phyloP scores from a whole-genome alignment of 169 alveolate species.

The Hepatocystis sp. region DNA sequence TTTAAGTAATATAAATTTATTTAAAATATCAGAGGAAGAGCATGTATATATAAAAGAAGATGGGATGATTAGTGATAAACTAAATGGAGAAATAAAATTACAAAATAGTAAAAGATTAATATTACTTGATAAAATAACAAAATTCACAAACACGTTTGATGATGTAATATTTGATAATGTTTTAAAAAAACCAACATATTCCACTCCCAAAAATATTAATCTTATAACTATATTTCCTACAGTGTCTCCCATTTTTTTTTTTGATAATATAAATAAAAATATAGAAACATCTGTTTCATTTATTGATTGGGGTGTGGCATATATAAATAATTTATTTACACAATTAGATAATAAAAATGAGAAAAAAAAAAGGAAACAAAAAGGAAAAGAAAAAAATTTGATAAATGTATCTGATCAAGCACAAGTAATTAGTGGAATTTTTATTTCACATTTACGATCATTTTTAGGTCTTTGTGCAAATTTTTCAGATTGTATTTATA shows the following conservation, averaged over 20 bases:
- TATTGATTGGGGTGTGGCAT: conserved; percentile 62
- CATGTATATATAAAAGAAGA: conserved; percentile 19
- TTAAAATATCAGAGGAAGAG: conserved; percentile 31
- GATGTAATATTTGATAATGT: conserved; percentile 36
- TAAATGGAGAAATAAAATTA: neutral
- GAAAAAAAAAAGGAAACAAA: neutral
- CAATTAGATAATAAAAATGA: too few species aligned
- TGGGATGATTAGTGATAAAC: too few species aligned
- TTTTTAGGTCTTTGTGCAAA: conserved; percentile 40
- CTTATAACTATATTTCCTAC: conserved; percentile 45
- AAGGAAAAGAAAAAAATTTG: conserved; percentile 1
- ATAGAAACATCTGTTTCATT: conserved; percentile 70
- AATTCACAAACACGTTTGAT: conserved; percentile 47
- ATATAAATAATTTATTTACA: conserved; percentile 19
- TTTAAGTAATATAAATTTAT: conserved; percentile 34
- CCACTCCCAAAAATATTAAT: conserved; percentile 54
- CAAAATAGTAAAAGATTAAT: conserved; percentile 10
- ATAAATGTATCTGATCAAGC: conserved; percentile 20
- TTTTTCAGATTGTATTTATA: conserved; percentile 24
- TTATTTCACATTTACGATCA: conserved; percentile 62
- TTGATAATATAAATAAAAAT: conserved; percentile 16
- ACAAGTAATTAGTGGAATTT: conserved; percentile 35
- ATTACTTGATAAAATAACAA: conserved; percentile 27
- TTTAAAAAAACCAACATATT: conserved; percentile 46
- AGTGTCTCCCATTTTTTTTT: conserved; percentile 30